A percentile compares a stretch with the other conserved stretches of the same genome.
Conservation (phyloP, 208 protist genomes). For the Balamuthia mandrillaris region DNA sequence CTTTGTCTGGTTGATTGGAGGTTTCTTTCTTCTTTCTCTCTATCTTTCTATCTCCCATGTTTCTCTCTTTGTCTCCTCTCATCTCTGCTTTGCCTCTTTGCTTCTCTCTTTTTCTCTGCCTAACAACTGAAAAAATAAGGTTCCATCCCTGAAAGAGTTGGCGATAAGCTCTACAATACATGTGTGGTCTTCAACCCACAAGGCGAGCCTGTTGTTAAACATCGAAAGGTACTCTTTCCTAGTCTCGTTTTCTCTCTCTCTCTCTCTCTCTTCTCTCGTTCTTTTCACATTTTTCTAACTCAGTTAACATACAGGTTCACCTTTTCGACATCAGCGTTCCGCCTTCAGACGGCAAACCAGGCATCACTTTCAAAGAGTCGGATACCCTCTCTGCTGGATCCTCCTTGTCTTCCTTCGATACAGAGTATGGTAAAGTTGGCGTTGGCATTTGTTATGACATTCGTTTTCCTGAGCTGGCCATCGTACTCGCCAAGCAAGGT, state of each 20-base stretch:
- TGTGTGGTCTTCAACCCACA: conserved; percentile 84
- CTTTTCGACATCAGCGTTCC: conserved; percentile 33
- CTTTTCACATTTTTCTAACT: background rate
- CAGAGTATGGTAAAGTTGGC: conserved; percentile 79
- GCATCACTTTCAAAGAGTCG: conserved; percentile 28
- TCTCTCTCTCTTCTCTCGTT: background rate
- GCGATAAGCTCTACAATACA: conserved; percentile 89
- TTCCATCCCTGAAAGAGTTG: conserved; percentile 88
- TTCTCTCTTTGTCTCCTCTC: background rate
- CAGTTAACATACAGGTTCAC: background rate
- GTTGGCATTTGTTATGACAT: conserved; percentile 98
- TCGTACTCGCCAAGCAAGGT: conserved; percentile 43
- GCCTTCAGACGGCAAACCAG: background rate
- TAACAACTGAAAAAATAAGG: too few species aligned
- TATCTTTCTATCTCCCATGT: background rate
- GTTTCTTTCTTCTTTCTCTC: background rate
- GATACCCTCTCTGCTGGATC: conserved; percentile 17
- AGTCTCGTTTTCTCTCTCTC: background rate
- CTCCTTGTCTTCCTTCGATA: background rate
- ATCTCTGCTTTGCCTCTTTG: conserved; percentile 61
- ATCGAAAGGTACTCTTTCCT: conserved; percentile 71
- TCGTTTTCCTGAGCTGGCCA: conserved; percentile 90
- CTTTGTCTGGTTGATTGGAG: conserved; percentile 59
- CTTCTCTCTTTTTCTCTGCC: conserved; percentile 81
- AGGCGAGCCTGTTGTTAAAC: conserved; percentile 81